Base-by-base conservation (phyloP, 2,329 filamentous ascomycete genomes). In the Cercospora beticola region DNA sequence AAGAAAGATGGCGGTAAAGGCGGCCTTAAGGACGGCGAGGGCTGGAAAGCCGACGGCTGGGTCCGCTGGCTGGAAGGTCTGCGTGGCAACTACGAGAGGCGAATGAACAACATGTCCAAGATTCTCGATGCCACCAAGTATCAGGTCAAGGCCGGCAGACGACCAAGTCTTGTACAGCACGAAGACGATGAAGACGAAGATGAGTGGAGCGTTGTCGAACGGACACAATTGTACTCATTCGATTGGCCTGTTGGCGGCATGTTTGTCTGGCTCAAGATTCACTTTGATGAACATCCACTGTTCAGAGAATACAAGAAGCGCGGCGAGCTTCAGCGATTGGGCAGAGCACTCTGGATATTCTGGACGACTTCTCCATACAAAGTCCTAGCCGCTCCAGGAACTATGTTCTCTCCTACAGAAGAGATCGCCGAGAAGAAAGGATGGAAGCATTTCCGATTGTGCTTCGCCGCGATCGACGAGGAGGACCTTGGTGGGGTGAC, bases 31-130 rank as follows among this genome's bases (percentile, higher is more conserved):
- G 81, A 83, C 67, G 84, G 87, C 46, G 82, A 84, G 57, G 85
- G 91, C 68, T 97, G 94, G 94, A 86, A 92, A 75, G 88, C 90
- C 71, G 88, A 89, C 69, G 94, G 94, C 71, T 97, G 92, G 92
- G 90, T 97, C 14, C 90, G 92, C 72, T 97, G 94, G 94, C 88
- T 97, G 26, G 91, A 90, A 69, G 93, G 93, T 7, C 86, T 97
- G 14, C 88, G 93, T 28, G 92, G 90, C 66, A 87, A 88, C 74
- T 97, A 97, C 81, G 92, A 97, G 82, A 85, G 89, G 49, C 89
- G 94, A 68, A 97, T 97, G 92, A 87, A 86, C 74, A 81, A 83
- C 71, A 96, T 97, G 92, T 91, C 90, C 80, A 82, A 82, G 7
- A 85, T 88, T 64, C 86, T 97, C 14, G 91, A 95, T 76, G 86